Evolutionary conservation across 2,329 filamentous ascomycete genomes (phyloP).

Genomic region (Clarireedia paspali): DNA sequence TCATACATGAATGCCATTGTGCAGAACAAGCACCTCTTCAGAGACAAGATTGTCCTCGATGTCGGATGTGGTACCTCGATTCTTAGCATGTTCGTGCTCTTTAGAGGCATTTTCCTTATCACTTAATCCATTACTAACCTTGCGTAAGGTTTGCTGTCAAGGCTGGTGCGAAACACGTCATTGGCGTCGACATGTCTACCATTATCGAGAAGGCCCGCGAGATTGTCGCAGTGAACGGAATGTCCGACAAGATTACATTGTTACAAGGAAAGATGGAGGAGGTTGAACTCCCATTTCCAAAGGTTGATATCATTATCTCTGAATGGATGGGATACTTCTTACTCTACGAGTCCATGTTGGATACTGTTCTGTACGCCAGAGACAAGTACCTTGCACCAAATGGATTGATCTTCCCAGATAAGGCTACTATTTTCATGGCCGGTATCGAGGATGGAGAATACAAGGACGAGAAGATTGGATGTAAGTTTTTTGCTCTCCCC

Average conservation of each 20-base stretch:
- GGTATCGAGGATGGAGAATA: constrained; percentile 98
- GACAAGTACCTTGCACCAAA: constrained; percentile 83
- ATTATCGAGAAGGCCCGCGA: constrained; percentile 98
- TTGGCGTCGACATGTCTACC: constrained; percentile 98
- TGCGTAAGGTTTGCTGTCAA: constrained; percentile 80
- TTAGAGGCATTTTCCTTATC: constrained; percentile 7
- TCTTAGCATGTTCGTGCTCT: constrained; percentile 78
- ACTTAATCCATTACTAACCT: neutral
- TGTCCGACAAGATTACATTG: constrained; percentile 93
- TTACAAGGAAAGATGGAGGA: constrained; percentile 99
- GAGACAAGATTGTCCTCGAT: constrained; percentile 89
- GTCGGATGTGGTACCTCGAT: constrained; percentile 97
- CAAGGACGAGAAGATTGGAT: constrained; percentile 99
- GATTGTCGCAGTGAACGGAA: constrained; percentile 86
- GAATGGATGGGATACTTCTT: constrained; percentile 99
- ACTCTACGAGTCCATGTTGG: constrained; percentile 97
- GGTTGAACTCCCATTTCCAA: constrained; percentile 82
- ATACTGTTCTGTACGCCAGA: constrained; percentile 93
- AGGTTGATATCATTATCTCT: constrained; percentile 99
- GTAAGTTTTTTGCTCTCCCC: constrained; percentile 45
- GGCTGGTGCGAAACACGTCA: constrained; percentile 96
- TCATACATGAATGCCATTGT: constrained; percentile 97
- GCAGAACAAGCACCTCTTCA: constrained; percentile 91
- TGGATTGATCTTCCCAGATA: constrained; percentile 96
- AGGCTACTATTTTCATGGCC: constrained; percentile 93